Base-by-base conservation (phyloP, 2,329 filamentous ascomycete genomes). In the Geosmithia putterillii region DNA sequence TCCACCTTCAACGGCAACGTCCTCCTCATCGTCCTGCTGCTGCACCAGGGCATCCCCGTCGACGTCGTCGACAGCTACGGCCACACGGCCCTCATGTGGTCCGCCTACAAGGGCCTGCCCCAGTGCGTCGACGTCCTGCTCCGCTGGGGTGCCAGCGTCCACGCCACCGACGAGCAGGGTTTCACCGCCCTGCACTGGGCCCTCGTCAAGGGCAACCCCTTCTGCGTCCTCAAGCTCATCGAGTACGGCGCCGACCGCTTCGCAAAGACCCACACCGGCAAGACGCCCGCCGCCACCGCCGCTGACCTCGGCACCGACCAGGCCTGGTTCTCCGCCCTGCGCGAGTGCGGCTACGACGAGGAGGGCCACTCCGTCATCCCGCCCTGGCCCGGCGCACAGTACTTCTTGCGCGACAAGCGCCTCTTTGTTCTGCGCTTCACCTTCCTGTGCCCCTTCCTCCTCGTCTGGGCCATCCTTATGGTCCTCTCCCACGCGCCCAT, bases 41-140 rank as follows among this genome's bases (percentile, higher is more conserved):
- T 98, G 20, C 92, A 98, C 65, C 89, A 95, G 57, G 88, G 92
- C 57, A 92, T 98, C 47, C 86, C 88, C 15, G 87, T 98, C 48
- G 92, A 98, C 58, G 84, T 92, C 6, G 73, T 83, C 43, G 92
- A 98, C 63, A 78, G 79, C 42, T 90, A 88, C 58, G 87, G 89
- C 6, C 94, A 98, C 62, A 96, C 92, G 1, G 83, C 83, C 47
- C 72, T 98, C 47, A 98, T 98, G 92, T 98, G 92, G 92, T 87
- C 92, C 17, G 90, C 90, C 15, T 98, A 98, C 69, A 98, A 98
- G 64, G 92, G 94, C 32, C 95, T 83, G 58, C 86, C 90, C 0
- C 81, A 83, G 40, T 94, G 87, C 53, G 90, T 96, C 40, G 92
- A 96, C 57, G 63, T 96, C 38, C 90, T 95, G 51, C 66, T 98